A percentile compares a stretch with the other conserved stretches of the same genome.
These are phyloP conservation scores for Daldinia eschscholtzii DNA, from an alignment of 2,329 filamentous ascomycete species.

Conservation along the genomic window DNA sequence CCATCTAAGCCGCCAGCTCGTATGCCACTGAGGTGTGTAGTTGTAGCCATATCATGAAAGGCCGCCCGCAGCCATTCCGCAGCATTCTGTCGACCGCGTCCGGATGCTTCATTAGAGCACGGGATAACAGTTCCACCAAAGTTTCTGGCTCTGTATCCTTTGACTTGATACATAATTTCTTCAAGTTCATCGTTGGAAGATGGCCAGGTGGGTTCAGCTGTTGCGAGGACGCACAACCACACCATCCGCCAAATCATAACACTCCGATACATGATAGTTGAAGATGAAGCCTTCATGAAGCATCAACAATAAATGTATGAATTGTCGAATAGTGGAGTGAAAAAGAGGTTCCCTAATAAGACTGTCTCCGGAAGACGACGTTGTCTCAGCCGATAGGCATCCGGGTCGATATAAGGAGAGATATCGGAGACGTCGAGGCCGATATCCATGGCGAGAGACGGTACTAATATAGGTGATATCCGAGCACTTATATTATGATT, in stretches of 20 bases:
- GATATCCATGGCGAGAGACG: background rate
- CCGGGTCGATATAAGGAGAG: background rate
- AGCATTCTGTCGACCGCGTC: slow-evolving; percentile 68
- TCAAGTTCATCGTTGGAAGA: slow-evolving; percentile 71
- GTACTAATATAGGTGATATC: slow-evolving; percentile 18
- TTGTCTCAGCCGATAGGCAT: background rate
- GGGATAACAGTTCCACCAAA: slow-evolving; percentile 70
- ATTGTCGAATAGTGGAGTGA: slow-evolving; percentile 1
- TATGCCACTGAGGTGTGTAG: slow-evolving; percentile 59
- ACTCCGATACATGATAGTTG: slow-evolving; percentile 50
- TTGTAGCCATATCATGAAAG: slow-evolving; percentile 73
- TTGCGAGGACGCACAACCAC: slow-evolving; percentile 54
- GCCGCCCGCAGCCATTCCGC: slow-evolving; percentile 72
- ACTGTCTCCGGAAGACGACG: slow-evolving; percentile 1
- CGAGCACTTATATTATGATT: slow-evolving; percentile 20
- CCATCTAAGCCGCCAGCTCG: slow-evolving; percentile 68
- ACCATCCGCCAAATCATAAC: slow-evolving; percentile 52
- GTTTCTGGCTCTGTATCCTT: slow-evolving; percentile 65
- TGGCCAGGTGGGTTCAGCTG: slow-evolving; percentile 71
- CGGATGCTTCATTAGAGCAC: slow-evolving; percentile 66
- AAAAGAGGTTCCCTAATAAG: background rate
- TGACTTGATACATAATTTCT: slow-evolving; percentile 72
- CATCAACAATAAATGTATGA: slow-evolving; percentile 28
- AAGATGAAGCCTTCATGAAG: slow-evolving; percentile 3
- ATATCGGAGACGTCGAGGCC: background rate